Conservation (phyloP, 352 stramenopile genomes). For the Thalassiosira exigua region DNA sequence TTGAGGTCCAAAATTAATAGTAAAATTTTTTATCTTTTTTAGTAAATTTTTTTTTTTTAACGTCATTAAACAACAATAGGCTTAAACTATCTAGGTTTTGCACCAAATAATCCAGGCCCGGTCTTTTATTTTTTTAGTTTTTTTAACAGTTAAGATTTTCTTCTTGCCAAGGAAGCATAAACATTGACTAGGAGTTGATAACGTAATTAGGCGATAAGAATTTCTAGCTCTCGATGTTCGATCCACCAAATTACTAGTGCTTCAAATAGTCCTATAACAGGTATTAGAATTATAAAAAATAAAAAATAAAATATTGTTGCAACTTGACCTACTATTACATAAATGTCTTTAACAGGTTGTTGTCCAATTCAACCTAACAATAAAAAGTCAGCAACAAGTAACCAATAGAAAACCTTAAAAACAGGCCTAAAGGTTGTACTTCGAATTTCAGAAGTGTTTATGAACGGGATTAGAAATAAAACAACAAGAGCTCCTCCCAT, state of each 20-base stretch:
- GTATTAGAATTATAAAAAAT: constrained; percentile 72
- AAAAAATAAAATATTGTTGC: constrained; percentile 75
- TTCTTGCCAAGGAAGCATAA: no score
- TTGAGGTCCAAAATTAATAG: constrained; percentile 78
- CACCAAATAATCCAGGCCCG: constrained; percentile 32
- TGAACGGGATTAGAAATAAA: constrained; percentile 73
- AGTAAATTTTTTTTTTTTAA: constrained; percentile 69
- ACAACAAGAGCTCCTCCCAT: constrained; percentile 73
- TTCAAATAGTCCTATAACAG: constrained; percentile 57
- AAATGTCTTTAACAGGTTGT: constrained; percentile 74
- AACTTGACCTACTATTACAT: constrained; percentile 70
- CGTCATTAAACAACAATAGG: constrained; percentile 38
- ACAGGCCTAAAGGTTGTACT: constrained; percentile 73
- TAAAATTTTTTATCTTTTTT: constrained; percentile 80
- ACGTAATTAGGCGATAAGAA: no score
- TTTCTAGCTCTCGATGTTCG: no score
- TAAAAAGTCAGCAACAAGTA: constrained; percentile 79
- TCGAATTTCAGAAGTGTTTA: constrained; percentile 75
- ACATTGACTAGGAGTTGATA: no score
- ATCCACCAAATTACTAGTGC: no score
- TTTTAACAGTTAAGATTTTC: constrained; percentile 4
- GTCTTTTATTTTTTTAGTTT: constrained; percentile 6
- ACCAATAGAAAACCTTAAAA: constrained; percentile 79
- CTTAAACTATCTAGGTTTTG: constrained; percentile 48
- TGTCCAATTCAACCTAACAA: constrained; percentile 76